phyloP scores from a whole-genome alignment of 2,329 filamentous ascomycete genomes.

The Delphinella strobiligena region DNA sequence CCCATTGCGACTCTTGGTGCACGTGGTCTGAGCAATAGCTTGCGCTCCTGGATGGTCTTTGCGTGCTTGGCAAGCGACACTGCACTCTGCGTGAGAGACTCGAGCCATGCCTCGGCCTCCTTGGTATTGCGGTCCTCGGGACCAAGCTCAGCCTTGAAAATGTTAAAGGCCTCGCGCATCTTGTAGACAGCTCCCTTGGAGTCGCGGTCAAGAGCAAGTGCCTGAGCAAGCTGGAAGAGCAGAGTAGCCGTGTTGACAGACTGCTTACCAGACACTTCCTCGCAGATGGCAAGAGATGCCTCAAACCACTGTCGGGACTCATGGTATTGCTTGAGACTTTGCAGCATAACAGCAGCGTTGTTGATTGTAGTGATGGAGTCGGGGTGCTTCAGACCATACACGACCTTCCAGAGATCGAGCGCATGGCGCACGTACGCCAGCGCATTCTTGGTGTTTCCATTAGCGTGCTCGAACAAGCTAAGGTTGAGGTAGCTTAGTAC shows the following conservation, averaged over 20 bases:
- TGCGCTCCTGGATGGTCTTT: conserved; percentile 66
- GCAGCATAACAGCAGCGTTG: conserved; percentile 97
- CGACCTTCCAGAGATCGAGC: conserved; percentile 89
- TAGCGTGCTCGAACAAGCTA: conserved; percentile 84
- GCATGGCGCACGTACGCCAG: conserved; percentile 84
- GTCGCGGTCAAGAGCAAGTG: conserved; percentile 88
- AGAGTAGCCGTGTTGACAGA: conserved; percentile 91
- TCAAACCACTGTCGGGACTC: conserved; percentile 93
- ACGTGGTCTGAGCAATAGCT: conserved; percentile 15
- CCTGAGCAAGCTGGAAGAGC: conserved; percentile 93
- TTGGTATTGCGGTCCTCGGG: conserved; percentile 93
- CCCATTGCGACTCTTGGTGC: conserved; percentile 45
- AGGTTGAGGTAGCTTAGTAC: conserved; percentile 93
- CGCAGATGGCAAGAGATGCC: conserved; percentile 67
- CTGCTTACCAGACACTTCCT: conserved; percentile 76
- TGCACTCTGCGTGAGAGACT: conserved; percentile 90
- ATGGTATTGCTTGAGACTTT: conserved; percentile 86
- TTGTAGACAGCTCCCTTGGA: conserved; percentile 80
- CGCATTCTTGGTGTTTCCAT: conserved; percentile 80
- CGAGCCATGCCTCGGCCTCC: conserved; percentile 92
- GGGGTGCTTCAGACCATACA: conserved; percentile 86
- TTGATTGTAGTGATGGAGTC: conserved; percentile 98
- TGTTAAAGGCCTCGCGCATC: conserved; percentile 95
- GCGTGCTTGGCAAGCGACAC: conserved; percentile 89
- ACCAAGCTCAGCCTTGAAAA: conserved; percentile 80